Conservation (phyloP, 257 asterid genomes). For the Penstemon newberryi region DNA sequence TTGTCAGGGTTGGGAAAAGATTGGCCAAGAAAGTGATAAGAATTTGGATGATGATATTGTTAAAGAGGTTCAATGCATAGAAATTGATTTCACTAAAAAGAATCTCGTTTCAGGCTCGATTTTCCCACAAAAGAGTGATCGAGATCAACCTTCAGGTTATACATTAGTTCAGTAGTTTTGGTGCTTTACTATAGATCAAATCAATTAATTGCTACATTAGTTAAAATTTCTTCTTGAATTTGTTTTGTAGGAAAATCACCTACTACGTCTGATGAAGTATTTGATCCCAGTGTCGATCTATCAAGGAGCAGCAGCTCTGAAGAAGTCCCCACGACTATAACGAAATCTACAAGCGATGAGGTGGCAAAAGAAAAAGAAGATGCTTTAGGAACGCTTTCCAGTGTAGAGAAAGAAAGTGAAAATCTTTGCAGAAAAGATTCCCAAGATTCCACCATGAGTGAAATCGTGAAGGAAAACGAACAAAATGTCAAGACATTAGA, state of each 20-base stretch:
- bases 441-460: slow-evolving; percentile 13
- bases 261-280: slow-evolving; percentile 40
- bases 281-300: slow-evolving; percentile 29
- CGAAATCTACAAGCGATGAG: slow-evolving; percentile 31
- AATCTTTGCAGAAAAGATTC: slow-evolving; percentile 28
- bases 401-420: slow-evolving; percentile 24
- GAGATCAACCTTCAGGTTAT: slow-evolving; percentile 33
- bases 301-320: slow-evolving; percentile 52
- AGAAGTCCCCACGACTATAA: slow-evolving; percentile 34
- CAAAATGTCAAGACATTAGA: slow-evolving; percentile 25
- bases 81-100: slow-evolving; percentile 34
- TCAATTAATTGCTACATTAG: slow-evolving; percentile 12
- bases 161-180: background rate
- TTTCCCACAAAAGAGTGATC: slow-evolving; percentile 35
- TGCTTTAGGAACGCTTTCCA: slow-evolving; percentile 19
- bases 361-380: slow-evolving; percentile 29
- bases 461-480: slow-evolving; percentile 26
- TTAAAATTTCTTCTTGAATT: slow-evolving; percentile 11
- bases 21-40: slow-evolving; percentile 40
- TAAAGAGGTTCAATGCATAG: slow-evolving; percentile 71
- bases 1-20: slow-evolving; percentile 82
- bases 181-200: background rate
- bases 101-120: slow-evolving; percentile 18
- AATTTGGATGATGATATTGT: slow-evolving; percentile 41
- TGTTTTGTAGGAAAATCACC: slow-evolving; percentile 30